These are phyloP conservation scores for Lentinula guzmanii DNA, from an alignment of 768 basidiomycete species.

Conservation along the genomic window DNA sequence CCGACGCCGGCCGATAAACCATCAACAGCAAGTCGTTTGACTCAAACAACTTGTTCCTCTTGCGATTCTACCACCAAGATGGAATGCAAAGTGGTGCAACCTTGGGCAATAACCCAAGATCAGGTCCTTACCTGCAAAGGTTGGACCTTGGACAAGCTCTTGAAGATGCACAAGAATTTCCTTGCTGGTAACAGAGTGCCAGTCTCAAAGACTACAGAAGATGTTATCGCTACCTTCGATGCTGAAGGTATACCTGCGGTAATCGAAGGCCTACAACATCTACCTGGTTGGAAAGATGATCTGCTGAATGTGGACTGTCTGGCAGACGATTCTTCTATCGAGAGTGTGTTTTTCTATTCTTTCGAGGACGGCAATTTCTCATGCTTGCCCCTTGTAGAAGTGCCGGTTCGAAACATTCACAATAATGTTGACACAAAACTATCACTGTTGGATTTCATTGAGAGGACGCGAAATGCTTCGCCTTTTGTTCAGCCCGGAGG, in stretches of 20 bases:
- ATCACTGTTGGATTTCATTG: conserved; percentile 47
- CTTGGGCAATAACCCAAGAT: background rate
- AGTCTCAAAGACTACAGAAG: conserved; percentile 19
- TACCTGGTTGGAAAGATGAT: conserved; percentile 40
- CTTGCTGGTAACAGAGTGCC: conserved; percentile 30
- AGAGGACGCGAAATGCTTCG: conserved; percentile 28
- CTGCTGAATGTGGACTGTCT: background rate
- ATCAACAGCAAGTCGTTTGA: background rate
- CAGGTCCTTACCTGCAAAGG: conserved; percentile 32
- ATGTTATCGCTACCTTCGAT: conserved; percentile 41
- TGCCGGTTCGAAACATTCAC: conserved; percentile 59
- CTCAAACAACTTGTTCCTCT: background rate
- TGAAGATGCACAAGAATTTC: conserved; percentile 37
- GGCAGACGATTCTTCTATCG: background rate
- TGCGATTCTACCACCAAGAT: background rate
- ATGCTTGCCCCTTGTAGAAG: conserved; percentile 29
- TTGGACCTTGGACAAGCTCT: conserved; percentile 45
- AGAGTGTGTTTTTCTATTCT: background rate
- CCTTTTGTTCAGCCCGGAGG: conserved; percentile 32
- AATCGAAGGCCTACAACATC: conserved; percentile 54
- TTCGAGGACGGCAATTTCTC: background rate
- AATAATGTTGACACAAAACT: conserved; percentile 49
- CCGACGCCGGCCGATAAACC: background rate
- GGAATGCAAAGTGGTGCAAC: background rate
- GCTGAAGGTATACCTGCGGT: conserved; percentile 53